Conservation (phyloP, 352 stramenopile species). For the Nothophytophthora sp. region DNA sequence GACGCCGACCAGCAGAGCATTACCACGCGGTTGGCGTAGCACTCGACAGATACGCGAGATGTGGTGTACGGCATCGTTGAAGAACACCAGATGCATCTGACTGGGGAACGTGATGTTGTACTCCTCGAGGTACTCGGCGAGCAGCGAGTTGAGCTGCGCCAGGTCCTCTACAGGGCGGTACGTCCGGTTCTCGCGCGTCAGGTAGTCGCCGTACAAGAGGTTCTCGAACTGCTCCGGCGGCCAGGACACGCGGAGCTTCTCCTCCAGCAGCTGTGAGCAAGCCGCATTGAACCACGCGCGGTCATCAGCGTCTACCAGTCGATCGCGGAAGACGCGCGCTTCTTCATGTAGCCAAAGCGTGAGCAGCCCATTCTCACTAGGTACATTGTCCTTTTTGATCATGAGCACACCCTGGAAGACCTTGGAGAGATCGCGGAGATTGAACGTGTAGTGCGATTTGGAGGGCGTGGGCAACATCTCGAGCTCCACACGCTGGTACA, state of each 20-base stretch:
- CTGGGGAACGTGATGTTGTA: conserved; percentile 94
- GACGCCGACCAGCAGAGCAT: conserved; percentile 92
- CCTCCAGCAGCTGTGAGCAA: conserved; percentile 50
- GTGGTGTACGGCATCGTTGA: conserved; percentile 94
- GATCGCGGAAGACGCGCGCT: too few species aligned
- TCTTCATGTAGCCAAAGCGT: too few species aligned
- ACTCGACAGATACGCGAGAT: conserved; percentile 93
- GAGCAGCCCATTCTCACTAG: too few species aligned
- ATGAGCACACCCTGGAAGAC: too few species aligned
- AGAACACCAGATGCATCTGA: conserved; percentile 96
- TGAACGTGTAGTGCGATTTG: too few species aligned
- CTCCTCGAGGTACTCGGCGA: conserved; percentile 93
- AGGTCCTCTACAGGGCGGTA: conserved; percentile 79
- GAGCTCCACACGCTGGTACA: too few species aligned
- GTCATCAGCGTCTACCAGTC: too few species aligned
- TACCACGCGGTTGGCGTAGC: conserved; percentile 90
- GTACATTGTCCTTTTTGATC: too few species aligned
- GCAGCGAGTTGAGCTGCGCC: conserved; percentile 64
- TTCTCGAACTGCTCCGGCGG: too few species aligned
- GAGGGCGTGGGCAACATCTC: too few species aligned
- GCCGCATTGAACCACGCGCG: too few species aligned
- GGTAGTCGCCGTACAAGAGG: conserved; percentile 91
- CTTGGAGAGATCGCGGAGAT: too few species aligned
- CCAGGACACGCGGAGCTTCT: conserved; percentile 50
- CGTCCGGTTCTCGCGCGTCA: conserved; percentile 75